Base-by-base conservation (phyloP, 2,329 filamentous ascomycete species). In the Rhynchosporium secalis region DNA sequence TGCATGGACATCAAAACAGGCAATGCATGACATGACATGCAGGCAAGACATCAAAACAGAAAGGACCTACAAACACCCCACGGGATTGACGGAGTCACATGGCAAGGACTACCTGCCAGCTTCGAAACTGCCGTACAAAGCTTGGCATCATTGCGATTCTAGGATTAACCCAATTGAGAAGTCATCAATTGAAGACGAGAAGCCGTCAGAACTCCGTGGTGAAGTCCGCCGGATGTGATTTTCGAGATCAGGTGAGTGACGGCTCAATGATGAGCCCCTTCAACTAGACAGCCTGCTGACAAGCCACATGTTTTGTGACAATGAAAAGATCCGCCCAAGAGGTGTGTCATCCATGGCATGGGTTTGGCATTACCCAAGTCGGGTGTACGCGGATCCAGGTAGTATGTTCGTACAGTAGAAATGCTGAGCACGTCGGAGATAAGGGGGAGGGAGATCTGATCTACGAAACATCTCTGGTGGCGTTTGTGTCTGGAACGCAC, bases 401-500 rank as follows among this genome's bases (percentile, higher is more conserved):
- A 6, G 7, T 1, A 45, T 45, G n/a, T n/a, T n/a, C 4, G n/a
- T n/a, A n/a, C n/a, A n/a, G n/a, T 20, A 26, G 43, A 9, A 46
- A 8, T 46, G 5, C n/a, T 28, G n/a, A 46, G n/a, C 15, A 20
- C n/a, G 15, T 26, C 41, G 54, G 54, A 46, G 54, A 45, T n/a
- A 20, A 36, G 15, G 20, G 1, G 43, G n/a, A 29, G 1, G 43
- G n/a, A 29, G 29, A 45, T 45, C 5, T 28, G 6, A 33, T 46
- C 28, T 26, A 13, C 29, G 54, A 28, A 56, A 33, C 12, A 56
- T 45, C 43, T 46, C 28, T 45, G 31, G 40, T 45, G 54, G 40
- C 40, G 28, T 41, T 43, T 43, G 52, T 56, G 52, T 56, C 13
- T 36, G 29, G 45, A 56, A 56, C 54, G 54, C 20, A 20, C 40